phyloP scores from a whole-genome alignment of 1,139 yeast genomes.

The Sugiyamaella novakii region DNA sequence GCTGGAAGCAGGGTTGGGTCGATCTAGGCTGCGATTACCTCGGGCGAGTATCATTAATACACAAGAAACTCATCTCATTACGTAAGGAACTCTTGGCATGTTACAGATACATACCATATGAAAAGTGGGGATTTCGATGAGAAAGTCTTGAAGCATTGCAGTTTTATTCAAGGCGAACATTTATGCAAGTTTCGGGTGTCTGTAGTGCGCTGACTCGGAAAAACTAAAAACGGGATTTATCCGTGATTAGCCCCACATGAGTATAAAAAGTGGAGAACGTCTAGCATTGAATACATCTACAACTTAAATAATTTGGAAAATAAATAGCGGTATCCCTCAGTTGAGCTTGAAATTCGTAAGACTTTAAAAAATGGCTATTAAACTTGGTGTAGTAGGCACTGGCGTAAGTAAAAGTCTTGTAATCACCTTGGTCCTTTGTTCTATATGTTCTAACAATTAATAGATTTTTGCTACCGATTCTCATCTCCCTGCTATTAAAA shows the following conservation, averaged over 20 bases:
- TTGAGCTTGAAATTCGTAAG: neutral
- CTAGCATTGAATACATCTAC: no score
- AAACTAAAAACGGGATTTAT: neutral
- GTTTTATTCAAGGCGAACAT: no score
- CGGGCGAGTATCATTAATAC: no score
- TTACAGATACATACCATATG: no score
- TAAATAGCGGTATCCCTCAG: no score
- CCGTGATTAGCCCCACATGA: neutral
- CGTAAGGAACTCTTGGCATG: no score
- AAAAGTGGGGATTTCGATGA: no score
- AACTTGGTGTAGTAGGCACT: constrained; percentile 82
- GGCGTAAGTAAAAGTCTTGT: constrained; percentile 47
- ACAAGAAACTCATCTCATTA: no score
- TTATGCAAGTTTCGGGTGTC: constrained; percentile 2
- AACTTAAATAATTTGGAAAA: no score
- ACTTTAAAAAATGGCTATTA: constrained; percentile 42
- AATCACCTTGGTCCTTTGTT: neutral
- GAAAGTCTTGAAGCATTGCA: no score
- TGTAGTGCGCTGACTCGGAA: constrained; percentile 1
- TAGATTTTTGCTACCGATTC: constrained; percentile 76
- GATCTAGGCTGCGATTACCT: no score
- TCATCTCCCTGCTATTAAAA: constrained; percentile 74
- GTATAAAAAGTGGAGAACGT: neutral
- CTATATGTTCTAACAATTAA: neutral
- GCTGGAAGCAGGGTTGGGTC: no score